A percentile compares a stretch with the other conserved stretches of the same genome.
Conservation (phyloP, 495 filamentous ascomycete species). For the Penicillium waksmanii region DNA sequence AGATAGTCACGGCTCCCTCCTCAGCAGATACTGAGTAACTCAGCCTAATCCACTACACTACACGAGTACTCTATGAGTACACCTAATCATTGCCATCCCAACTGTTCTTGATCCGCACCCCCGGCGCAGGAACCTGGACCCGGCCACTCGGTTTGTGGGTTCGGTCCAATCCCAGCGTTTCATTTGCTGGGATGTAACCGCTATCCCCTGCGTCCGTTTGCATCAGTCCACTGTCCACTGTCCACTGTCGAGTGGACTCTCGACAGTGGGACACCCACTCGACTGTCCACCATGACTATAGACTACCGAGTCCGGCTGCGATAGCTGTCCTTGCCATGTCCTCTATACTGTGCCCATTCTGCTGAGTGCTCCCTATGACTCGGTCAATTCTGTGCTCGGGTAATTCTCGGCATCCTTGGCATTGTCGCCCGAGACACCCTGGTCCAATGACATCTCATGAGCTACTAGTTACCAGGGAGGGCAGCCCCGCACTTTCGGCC, state of each 20-base stretch:
- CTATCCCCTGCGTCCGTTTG: constrained; percentile 4
- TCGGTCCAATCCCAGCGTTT: constrained; percentile 8
- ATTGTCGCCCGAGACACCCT: neutral
- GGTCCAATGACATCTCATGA: neutral
- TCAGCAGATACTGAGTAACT: no score
- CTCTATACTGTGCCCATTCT: neutral
- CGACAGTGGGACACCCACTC: no score
- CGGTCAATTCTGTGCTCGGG: neutral
- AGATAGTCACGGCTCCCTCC: no score
- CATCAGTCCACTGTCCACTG: neutral
- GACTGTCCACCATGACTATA: no score
- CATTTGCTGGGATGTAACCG: constrained; percentile 1
- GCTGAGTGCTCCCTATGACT: neutral
- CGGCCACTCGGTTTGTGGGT: constrained; percentile 13
- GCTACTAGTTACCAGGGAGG: no score
- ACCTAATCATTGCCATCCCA: constrained; percentile 12
- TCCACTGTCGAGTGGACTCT: no score
- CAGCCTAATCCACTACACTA: no score
- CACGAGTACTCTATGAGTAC: no score
- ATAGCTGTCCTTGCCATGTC: no score
- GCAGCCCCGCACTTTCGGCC: no score
- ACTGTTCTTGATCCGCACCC: constrained; percentile 25
- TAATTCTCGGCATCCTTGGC: constrained; percentile 9
- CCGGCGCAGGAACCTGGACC: constrained; percentile 29
- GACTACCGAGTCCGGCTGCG: no score